A percentile compares a stretch with the other conserved stretches of the same genome.
These are phyloP conservation scores for Somion occarium DNA, from an alignment of 1,284 basidiomycete genomes.

Conservation along the genomic window DNA sequence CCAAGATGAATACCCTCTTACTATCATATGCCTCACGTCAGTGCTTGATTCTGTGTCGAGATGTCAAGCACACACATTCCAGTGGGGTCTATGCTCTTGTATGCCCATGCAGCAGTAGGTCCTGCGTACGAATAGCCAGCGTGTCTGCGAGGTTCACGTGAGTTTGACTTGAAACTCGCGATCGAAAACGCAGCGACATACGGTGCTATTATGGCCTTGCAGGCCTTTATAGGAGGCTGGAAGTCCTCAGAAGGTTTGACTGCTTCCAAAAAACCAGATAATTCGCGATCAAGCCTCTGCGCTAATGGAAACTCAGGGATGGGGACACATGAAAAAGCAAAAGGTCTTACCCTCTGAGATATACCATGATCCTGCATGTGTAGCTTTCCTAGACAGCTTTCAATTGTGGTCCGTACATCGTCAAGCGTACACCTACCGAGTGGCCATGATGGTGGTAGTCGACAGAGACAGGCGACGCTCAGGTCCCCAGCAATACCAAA, in stretches of 20 bases:
- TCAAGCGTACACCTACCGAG: constrained; percentile 8
- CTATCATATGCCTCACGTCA: too few species aligned
- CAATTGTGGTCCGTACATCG: background rate
- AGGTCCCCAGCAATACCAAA: background rate
- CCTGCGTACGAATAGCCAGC: constrained; percentile 97
- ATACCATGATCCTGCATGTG: constrained; percentile 94
- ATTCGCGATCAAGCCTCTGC: constrained; percentile 51
- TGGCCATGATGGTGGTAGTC: constrained; percentile 11
- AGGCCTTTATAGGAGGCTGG: constrained; percentile 62
- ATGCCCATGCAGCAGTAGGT: constrained; percentile 93
- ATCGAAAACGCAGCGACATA: constrained; percentile 35
- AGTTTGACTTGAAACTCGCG: constrained; percentile 1
- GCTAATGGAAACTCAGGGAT: constrained; percentile 33
- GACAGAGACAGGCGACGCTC: background rate
- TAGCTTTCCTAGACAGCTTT: constrained; percentile 46
- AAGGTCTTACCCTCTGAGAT: constrained; percentile 54
- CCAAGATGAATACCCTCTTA: constrained; percentile 89
- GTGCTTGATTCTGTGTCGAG: too few species aligned
- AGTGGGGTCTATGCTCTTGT: constrained; percentile 79
- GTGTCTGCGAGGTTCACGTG: constrained; percentile 53
- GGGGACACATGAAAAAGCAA: background rate
- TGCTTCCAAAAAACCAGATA: constrained; percentile 58
- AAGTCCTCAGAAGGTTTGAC: constrained; percentile 50
- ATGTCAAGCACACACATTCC: constrained; percentile 82
- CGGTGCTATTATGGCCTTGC: constrained; percentile 97